A percentile compares a stretch with the other conserved stretches of the same genome.
phyloP scores from a whole-genome alignment of 1,284 basidiomycete genomes.

The Microbotryomycetes sp. region DNA sequence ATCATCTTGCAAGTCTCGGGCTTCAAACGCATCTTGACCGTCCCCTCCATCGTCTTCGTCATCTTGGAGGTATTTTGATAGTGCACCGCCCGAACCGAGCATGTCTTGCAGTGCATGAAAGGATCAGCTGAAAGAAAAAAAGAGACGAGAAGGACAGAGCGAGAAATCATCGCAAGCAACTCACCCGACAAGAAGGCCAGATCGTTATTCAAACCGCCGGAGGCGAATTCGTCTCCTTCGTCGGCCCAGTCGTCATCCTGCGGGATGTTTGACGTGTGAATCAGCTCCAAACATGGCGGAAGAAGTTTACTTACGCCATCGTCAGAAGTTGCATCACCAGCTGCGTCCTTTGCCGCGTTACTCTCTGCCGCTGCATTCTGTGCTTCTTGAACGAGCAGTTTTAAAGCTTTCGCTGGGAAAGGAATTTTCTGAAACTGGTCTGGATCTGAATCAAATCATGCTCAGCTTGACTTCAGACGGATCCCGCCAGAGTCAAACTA shows the following conservation, averaged over 20 bases:
- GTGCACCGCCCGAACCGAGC: conserved; percentile 53
- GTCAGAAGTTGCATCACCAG: conserved; percentile 49
- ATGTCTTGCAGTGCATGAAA: conserved; percentile 44
- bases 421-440: conserved; percentile 75
- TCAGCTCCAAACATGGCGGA: conserved; percentile 48
- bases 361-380: conserved; percentile 53
- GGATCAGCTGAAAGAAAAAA: conserved; percentile 31
- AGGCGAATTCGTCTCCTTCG: conserved; percentile 53
- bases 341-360: conserved; percentile 54
- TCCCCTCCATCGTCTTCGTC: conserved; percentile 61
- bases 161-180: background rate
- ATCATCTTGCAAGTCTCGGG: conserved; percentile 76
- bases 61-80: conserved; percentile 50
- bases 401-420: conserved; percentile 86
- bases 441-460: conserved; percentile 52
- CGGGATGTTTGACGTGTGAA: conserved; percentile 5
- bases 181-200: conserved; percentile 27
- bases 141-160: background rate
- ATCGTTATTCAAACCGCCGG: conserved; percentile 18
- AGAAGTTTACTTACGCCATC: conserved; percentile 57
- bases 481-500: conserved; percentile 15
- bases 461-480: background rate
- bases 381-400: conserved; percentile 76
- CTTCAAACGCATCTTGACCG: conserved; percentile 54
- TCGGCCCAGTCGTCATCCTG: conserved; percentile 84